Evolutionary conservation across 768 basidiomycete species (phyloP).

Genomic region (Polyporus arcularius): DNA sequence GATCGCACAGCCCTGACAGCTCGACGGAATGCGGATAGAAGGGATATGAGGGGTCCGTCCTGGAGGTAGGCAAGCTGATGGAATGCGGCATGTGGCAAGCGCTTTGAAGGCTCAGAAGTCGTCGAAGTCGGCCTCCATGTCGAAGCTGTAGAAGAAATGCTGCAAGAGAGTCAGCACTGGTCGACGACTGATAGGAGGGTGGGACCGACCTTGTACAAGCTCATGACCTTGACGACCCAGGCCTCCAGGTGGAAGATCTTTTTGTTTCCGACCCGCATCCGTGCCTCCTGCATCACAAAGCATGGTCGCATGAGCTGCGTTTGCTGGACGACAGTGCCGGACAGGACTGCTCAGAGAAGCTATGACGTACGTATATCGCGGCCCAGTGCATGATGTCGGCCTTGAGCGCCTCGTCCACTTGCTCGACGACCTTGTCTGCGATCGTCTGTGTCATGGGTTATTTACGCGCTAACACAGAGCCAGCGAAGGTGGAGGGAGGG

Average conservation of each 20-base stretch:
- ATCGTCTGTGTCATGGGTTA: constrained; percentile 62
- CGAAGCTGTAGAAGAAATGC: constrained; percentile 66
- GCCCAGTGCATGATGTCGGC: constrained; percentile 98
- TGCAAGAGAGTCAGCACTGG: constrained; percentile 24
- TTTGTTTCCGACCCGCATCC: constrained; percentile 92
- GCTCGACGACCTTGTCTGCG: constrained; percentile 82
- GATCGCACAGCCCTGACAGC: not conserved
- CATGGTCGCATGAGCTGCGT: not conserved
- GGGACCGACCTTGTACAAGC: constrained; percentile 69
- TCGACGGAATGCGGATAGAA: not conserved
- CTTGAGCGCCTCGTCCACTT: constrained; percentile 88
- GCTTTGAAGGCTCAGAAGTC: constrained; percentile 1
- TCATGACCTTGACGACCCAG: constrained; percentile 97
- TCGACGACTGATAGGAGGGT: not conserved
- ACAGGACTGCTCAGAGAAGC: too few species aligned
- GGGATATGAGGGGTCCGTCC: not conserved
- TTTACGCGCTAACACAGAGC: not conserved
- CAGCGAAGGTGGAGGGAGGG: not conserved
- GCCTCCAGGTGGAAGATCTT: constrained; percentile 98
- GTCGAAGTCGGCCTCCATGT: constrained; percentile 56
- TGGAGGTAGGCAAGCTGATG: not conserved
- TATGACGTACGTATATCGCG: constrained; percentile 79
- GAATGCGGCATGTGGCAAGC: not conserved
- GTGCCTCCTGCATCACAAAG: constrained; percentile 66
- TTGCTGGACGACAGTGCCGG: not conserved